Conservation (phyloP, 108 stramenopile genomes). For the Stephanodiscus triporus region DNA sequence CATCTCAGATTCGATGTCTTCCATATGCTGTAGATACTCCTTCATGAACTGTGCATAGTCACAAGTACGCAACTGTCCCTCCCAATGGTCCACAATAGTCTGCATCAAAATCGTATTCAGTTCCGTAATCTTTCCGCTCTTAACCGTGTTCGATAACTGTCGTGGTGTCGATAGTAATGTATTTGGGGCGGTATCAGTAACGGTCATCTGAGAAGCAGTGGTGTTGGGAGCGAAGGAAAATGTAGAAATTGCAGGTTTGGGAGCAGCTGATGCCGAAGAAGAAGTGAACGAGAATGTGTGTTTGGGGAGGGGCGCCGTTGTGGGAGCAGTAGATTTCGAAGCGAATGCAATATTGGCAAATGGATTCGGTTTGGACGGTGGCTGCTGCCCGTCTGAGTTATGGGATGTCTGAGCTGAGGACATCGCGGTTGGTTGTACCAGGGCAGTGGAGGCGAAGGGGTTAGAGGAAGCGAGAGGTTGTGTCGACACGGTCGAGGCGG, state of each 20-base stretch:
- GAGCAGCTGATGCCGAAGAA: conserved; percentile 11
- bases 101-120: conserved; percentile 5
- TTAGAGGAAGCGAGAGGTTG: conserved; percentile 7
- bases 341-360: conserved; percentile 33
- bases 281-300: conserved; percentile 20
- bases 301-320: conserved; percentile 3
- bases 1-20: neutral
- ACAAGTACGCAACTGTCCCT: neutral
- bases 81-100: conserved; percentile 17
- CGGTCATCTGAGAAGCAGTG: neutral
- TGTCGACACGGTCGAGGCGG: conserved; percentile 12
- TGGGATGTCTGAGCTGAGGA: neutral
- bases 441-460: conserved; percentile 14
- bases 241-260: neutral
- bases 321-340: neutral
- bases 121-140: neutral
- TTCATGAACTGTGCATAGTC: conserved; percentile 16
- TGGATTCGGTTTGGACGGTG: conserved; percentile 28
- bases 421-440: conserved; percentile 7
- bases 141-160: neutral
- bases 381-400: neutral
- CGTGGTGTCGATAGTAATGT: neutral
- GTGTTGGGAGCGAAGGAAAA: conserved; percentile 15
- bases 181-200: neutral
- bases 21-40: conserved; percentile 20